Evolutionary conservation across 1,139 yeast genomes (phyloP).

Genomic region (Geotrichum citri-aurantii): DNA sequence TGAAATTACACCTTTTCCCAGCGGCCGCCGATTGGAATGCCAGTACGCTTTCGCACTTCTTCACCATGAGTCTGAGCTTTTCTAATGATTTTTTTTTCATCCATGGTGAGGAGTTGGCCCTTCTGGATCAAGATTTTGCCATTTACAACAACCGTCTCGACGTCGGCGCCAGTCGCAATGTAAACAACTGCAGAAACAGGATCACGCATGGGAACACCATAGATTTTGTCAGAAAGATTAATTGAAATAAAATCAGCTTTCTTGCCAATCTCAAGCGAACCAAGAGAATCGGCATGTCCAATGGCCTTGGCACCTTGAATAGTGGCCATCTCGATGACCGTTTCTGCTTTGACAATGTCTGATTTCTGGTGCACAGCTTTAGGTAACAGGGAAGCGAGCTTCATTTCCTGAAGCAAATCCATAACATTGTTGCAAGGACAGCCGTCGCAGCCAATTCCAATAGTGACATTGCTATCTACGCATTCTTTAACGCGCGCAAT

Average conservation of each 20-base stretch:
- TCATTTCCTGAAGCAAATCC: constrained; percentile 30
- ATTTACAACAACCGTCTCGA: constrained; percentile 26
- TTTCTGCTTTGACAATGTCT: constrained; percentile 29
- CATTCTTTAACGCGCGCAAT: constrained; percentile 30
- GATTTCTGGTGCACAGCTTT: constrained; percentile 29
- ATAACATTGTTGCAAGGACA: constrained; percentile 29
- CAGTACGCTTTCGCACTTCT: constrained; percentile 19
- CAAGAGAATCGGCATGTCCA: constrained; percentile 20
- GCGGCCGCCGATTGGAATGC: constrained; percentile 16
- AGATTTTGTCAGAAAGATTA: constrained; percentile 25
- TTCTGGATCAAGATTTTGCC: constrained; percentile 25
- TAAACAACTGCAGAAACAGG: constrained; percentile 29
- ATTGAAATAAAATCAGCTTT: constrained; percentile 29
- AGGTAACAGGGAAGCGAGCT: constrained; percentile 31
- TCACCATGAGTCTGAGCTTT: constrained; percentile 25
- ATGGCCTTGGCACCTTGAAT: constrained; percentile 25
- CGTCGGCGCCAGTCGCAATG: constrained; percentile 29
- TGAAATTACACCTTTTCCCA: constrained; percentile 16
- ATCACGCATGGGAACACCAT: constrained; percentile 19
- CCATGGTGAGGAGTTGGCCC: constrained; percentile 24
- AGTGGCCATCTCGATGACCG: constrained; percentile 30
- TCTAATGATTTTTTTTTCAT: constrained; percentile 26
- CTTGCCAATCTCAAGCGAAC: constrained; percentile 31
- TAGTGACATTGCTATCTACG: constrained; percentile 27
- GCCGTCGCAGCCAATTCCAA: constrained; percentile 32